Evolutionary conservation across 352 stramenopile genomes (phyloP), one percentile per base, ranked within the genome.

Genomic region (Globisporangium takayamanum): DNA sequence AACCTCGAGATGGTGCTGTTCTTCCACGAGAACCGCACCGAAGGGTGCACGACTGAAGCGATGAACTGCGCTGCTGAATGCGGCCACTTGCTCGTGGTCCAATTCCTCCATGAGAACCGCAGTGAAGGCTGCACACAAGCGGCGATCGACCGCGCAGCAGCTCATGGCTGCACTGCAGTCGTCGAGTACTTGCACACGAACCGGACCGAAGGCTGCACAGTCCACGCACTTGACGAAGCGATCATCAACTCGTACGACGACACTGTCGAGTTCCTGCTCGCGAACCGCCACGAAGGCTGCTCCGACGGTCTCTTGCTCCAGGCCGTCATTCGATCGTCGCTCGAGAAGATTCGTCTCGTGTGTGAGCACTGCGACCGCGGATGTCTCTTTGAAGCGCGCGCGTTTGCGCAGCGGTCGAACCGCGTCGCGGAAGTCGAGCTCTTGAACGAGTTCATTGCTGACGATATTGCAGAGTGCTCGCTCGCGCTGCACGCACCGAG

Each of bases 131-230:
- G 50, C 36, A 56, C 36, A n/a, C 44, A n/a, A 3, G 22, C 33
- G 3, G 50, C 50, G 50, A 56, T 56, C 33, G 50, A 56, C 30
- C 46, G 36, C 18, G 50, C n/a, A 20, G 50, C 50, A 18, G 37
- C 20, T 18, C 44, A 46, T 5, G 36, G 50, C 0, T 3, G 36
- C 4, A 25, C 28, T 7, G n/a, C 20, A 1, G 50, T 56, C 2
- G 50, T 48, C 3, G 12, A 30, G 33, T 57, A 37, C n/a, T 20
- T 57, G 51, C 37, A 57, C 20, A 39, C 33, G 18, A 28, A 57
- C n/a, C 51, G 51, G 37, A 28, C 15, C 30, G 51, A 57, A 37
- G 51, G 51, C 20, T 49, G 37, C 30, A 36, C 30, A 5, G 8
- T 8, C 30, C 30, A 36, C 30, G 30, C 30, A 36, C 5, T 36